These are phyloP conservation scores for Lachnellula subtilissima DNA, from an alignment of 2,329 filamentous ascomycete genomes.

Conservation along the genomic window DNA sequence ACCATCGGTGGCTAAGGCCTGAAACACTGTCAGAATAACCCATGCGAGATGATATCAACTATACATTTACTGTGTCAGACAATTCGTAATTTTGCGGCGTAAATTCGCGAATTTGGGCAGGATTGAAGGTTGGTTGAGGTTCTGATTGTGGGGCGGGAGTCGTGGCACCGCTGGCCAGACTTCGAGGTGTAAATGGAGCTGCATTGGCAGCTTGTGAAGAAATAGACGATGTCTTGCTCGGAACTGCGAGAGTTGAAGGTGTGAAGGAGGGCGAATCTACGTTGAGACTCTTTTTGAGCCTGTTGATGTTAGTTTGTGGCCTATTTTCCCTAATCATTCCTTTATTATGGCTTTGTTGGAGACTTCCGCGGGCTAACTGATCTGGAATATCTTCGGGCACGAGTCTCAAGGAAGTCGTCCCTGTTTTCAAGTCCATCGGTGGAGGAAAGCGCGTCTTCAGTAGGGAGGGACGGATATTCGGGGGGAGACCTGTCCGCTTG, in stretches of 20 bases:
- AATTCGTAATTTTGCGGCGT: conserved; percentile 52
- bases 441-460: no score
- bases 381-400: neutral
- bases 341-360: neutral
- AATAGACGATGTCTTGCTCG: conserved; percentile 65
- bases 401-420: no score
- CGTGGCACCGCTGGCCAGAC: conserved; percentile 35
- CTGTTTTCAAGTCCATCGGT: no score
- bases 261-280: conserved; percentile 97
- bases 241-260: conserved; percentile 50
- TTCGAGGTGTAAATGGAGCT: conserved; percentile 76
- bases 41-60: neutral
- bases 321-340: neutral
- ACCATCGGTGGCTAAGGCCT: conserved; percentile 43
- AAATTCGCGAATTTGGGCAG: conserved; percentile 54
- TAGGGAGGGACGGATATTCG: no score
- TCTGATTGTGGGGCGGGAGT: conserved; percentile 29
- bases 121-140: conserved; percentile 48
- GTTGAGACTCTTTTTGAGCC: conserved; percentile 74
- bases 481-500: no score
- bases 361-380: neutral
- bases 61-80: conserved; percentile 40
- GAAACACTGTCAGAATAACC: neutral
- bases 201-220: conserved; percentile 89
- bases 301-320: conserved; percentile 22